Percentiles rank a stretch among this genome's conserved stretches.
Evolutionary conservation across 73 alveolate genomes (phyloP).

Genomic region (Urostyla sp.): DNA sequence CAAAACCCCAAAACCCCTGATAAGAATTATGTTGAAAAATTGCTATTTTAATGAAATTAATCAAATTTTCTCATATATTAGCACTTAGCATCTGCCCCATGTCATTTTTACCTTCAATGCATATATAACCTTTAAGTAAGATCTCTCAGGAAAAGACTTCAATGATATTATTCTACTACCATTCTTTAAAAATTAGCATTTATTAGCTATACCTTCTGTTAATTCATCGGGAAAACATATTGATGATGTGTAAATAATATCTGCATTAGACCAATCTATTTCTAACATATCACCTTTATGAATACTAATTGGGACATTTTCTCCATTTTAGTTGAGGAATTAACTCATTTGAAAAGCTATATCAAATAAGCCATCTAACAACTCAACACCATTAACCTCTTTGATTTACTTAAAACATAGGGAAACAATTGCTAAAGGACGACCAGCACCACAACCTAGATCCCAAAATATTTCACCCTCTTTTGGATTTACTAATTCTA

Average conservation of each 20-base stretch:
- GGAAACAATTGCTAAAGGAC: slow-evolving; percentile 46
- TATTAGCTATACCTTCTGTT: slow-evolving; percentile 35
- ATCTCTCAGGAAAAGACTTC: slow-evolving; percentile 36
- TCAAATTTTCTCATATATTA: slow-evolving; percentile 1
- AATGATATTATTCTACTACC: slow-evolving; percentile 62
- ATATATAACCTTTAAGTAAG: slow-evolving; percentile 16
- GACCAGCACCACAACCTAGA: slow-evolving; percentile 73
- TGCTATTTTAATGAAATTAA: too few species aligned
- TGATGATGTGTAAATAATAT: slow-evolving; percentile 57
- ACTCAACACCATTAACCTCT: slow-evolving; percentile 56
- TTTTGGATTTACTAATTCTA: slow-evolving; percentile 46
- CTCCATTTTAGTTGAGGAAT: background rate
- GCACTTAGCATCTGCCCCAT: slow-evolving; percentile 67
- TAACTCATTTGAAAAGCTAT: background rate
- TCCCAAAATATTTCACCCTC: slow-evolving; percentile 69
- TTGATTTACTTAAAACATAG: slow-evolving; percentile 38
- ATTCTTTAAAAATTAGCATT: slow-evolving; percentile 25
- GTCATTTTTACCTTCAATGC: slow-evolving; percentile 60
- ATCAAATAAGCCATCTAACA: slow-evolving; percentile 26
- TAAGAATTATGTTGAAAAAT: too few species aligned
- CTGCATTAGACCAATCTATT: slow-evolving; percentile 67
- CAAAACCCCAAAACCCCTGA: too few species aligned
- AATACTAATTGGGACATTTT: slow-evolving; percentile 27
- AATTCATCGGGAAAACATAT: slow-evolving; percentile 71
- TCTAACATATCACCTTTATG: slow-evolving; percentile 53